Conservation (phyloP, 208 protist genomes). For the Trypanosoma platydactyli region DNA sequence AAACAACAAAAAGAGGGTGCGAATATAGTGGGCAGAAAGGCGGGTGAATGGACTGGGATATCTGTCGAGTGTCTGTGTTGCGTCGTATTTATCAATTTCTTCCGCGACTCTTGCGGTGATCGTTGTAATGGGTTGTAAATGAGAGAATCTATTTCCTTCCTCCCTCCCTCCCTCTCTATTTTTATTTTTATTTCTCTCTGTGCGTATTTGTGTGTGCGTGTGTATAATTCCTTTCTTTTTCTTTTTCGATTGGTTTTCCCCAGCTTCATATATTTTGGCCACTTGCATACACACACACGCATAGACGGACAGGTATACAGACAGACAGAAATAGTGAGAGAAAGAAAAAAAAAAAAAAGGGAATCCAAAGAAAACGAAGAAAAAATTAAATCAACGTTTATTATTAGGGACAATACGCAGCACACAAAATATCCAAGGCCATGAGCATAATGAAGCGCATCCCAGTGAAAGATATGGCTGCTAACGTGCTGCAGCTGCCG, state of each 20-base stretch:
- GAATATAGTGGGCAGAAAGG: background rate
- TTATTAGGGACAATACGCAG: constrained; percentile 2
- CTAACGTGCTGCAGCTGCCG: constrained; percentile 78
- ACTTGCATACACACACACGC: background rate
- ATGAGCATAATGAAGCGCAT: constrained; percentile 64
- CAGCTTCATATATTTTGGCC: background rate
- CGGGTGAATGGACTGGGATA: constrained; percentile 1
- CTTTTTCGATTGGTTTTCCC: background rate
- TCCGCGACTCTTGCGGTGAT: no score
- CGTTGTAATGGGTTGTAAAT: no score
- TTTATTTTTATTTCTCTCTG: no score
- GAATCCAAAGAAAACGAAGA: constrained; percentile 2
- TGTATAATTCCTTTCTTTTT: background rate
- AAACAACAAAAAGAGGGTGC: constrained; percentile 3
- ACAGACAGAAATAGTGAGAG: background rate
- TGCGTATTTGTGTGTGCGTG: background rate
- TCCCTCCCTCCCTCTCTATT: no score
- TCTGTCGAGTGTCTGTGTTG: background rate
- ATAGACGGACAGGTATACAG: constrained; percentile 1
- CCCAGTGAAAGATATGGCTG: constrained; percentile 42
- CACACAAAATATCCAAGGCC: background rate
- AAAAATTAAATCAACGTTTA: background rate
- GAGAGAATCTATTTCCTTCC: no score
- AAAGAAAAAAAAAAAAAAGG: constrained; percentile 6
- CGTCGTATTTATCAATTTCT: background rate